Conservation (phyloP, 768 basidiomycete species). For the Tricholoma terreum region DNA sequence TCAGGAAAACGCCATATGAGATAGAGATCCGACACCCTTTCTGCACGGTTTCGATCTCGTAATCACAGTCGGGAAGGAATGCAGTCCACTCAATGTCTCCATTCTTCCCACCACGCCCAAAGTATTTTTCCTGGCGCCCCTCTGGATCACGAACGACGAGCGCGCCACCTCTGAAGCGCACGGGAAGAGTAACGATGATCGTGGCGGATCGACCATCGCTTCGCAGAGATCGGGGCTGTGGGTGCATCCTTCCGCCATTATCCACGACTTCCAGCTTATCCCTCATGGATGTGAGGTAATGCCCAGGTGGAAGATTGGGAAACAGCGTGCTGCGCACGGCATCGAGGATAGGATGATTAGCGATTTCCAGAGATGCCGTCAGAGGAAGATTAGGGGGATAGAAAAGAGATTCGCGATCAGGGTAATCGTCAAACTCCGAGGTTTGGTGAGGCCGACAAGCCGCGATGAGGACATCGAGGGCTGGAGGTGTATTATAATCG, state of each 20-base stretch:
- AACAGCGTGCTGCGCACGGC: conserved; percentile 71
- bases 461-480: conserved; percentile 74
- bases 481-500: conserved; percentile 69
- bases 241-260: conserved; percentile 54
- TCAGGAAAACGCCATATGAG: conserved; percentile 69
- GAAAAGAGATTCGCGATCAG: conserved; percentile 63
- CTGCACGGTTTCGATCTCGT: conserved; percentile 68
- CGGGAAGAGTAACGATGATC: conserved; percentile 69
- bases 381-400: conserved; percentile 72
- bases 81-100: conserved; percentile 79
- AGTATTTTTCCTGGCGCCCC: conserved; percentile 59
- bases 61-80: conserved; percentile 70
- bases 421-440: conserved; percentile 48
- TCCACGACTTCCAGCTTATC: conserved; percentile 71
- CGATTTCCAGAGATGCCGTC: conserved; percentile 73
- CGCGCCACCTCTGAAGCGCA: conserved; percentile 68
- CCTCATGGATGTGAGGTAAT: conserved; percentile 64
- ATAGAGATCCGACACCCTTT: conserved; percentile 68
- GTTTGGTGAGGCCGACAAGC: conserved; percentile 67
- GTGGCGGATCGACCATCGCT: conserved; percentile 74
- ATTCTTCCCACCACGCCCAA: conserved; percentile 55
- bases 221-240: conserved; percentile 50
- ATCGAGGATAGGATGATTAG: conserved; percentile 80
- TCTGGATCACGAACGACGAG: conserved; percentile 56
- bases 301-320: conserved; percentile 62